A percentile compares a stretch with the other conserved stretches of the same genome.
These are phyloP conservation scores for Lactarius pseudohatsudake DNA, from an alignment of 768 basidiomycete genomes.

Conservation along the genomic window DNA sequence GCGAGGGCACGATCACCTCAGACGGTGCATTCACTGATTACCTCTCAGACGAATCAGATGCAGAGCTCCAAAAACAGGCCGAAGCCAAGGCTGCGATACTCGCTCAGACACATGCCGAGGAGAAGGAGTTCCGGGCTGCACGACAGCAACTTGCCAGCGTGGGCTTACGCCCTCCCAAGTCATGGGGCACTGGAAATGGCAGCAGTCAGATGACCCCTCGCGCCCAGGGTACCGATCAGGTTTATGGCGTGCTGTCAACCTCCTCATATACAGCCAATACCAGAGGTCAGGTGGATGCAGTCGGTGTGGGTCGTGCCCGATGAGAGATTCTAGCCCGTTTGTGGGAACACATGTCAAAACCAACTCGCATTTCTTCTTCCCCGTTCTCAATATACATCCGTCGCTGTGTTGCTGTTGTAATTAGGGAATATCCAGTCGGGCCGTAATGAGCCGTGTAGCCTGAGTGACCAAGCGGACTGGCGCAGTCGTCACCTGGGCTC, in stretches of 20 bases:
- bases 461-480: slow-evolving; percentile 4
- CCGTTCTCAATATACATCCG: slow-evolving; percentile 6
- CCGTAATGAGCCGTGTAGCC: slow-evolving; percentile 8
- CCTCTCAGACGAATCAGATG: slow-evolving; percentile 90
- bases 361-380: slow-evolving; percentile 9
- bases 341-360: slow-evolving; percentile 5
- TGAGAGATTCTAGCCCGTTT: slow-evolving; percentile 5
- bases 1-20: slow-evolving; percentile 77
- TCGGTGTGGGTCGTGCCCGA: slow-evolving; percentile 27
- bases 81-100: slow-evolving; percentile 74
- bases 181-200: slow-evolving; percentile 54
- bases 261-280: slow-evolving; percentile 21
- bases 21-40: slow-evolving; percentile 90
- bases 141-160: slow-evolving; percentile 74
- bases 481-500: slow-evolving; percentile 13
- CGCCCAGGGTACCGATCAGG: slow-evolving; percentile 21
- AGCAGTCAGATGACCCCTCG: slow-evolving; percentile 23
- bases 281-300: slow-evolving; percentile 30
- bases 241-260: slow-evolving; percentile 19
- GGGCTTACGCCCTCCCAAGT: slow-evolving; percentile 72
- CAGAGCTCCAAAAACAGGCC: slow-evolving; percentile 81
- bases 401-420: slow-evolving; percentile 18
- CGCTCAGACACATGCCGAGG: slow-evolving; percentile 79
- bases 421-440: slow-evolving; percentile 15
- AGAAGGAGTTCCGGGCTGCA: slow-evolving; percentile 78